phyloP scores from a whole-genome alignment of 805 yeast species.

The Schwanniomyces occidentalis region DNA sequence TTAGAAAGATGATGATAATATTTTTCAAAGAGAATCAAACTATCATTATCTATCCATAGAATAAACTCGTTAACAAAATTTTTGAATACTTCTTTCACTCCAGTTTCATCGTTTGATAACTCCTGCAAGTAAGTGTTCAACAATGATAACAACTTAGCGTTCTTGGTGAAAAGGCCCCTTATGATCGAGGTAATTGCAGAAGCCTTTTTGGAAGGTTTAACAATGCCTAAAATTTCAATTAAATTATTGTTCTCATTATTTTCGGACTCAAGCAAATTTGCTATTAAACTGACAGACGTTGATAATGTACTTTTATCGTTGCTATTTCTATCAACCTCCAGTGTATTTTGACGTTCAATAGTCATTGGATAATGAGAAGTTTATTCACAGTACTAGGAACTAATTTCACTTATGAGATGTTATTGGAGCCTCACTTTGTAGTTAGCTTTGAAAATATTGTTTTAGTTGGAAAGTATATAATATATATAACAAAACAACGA shows the following conservation, averaged over 20 bases:
- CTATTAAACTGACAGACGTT: not conserved
- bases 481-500: too few relatives aligned
- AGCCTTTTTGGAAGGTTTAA: slow-evolving; percentile 30
- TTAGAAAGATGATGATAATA: slow-evolving; percentile 14
- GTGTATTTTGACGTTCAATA: too few relatives aligned
- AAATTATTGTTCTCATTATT: slow-evolving; percentile 32
- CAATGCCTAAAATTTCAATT: slow-evolving; percentile 33
- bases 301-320: too few relatives aligned
- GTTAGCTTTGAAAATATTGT: too few relatives aligned
- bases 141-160: slow-evolving; percentile 25
- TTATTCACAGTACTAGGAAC: too few relatives aligned
- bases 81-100: slow-evolving; percentile 32
- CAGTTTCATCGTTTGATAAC: slow-evolving; percentile 11
- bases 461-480: too few relatives aligned
- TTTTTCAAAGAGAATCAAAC: slow-evolving; percentile 34
- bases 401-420: too few relatives aligned
- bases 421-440: too few relatives aligned
- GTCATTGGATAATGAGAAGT: too few relatives aligned
- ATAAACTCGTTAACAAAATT: slow-evolving; percentile 38
- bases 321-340: too few relatives aligned
- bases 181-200: slow-evolving; percentile 31
- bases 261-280: slow-evolving; percentile 24
- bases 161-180: slow-evolving; percentile 42
- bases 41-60: slow-evolving; percentile 38
- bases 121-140: slow-evolving; percentile 16